Conservation (phyloP, 129 eudicot species). For the carrot (Daucus carota) region DH1_v3.0 NC_030383.2:52200501-52201000, state of each 20-base stretch:
- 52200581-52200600: constrained; percentile 76
- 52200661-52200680: constrained; percentile 79
- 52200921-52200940: constrained; percentile 84
- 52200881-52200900: constrained; percentile 38
- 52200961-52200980: constrained; percentile 80
- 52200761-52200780: constrained; percentile 77
- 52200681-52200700: constrained; percentile 71
- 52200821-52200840: background rate
- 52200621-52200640: constrained; percentile 88
- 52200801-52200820: too few species aligned
- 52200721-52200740: constrained; percentile 87
- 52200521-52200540: background rate
- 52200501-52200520: background rate
- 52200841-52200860: background rate
- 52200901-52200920: constrained; percentile 86
- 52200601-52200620: constrained; percentile 74
- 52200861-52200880: background rate
- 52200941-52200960: constrained; percentile 57
- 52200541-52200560: background rate
- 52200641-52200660: constrained; percentile 91
- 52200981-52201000: constrained; percentile 87
- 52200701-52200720: constrained; percentile 56
- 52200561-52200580: constrained; percentile 16
- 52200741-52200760: constrained; percentile 98
- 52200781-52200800: background rate